These are phyloP conservation scores for Diutina siamensis DNA, from an alignment of 1,139 yeast genomes.

Conservation along the genomic window DNA sequence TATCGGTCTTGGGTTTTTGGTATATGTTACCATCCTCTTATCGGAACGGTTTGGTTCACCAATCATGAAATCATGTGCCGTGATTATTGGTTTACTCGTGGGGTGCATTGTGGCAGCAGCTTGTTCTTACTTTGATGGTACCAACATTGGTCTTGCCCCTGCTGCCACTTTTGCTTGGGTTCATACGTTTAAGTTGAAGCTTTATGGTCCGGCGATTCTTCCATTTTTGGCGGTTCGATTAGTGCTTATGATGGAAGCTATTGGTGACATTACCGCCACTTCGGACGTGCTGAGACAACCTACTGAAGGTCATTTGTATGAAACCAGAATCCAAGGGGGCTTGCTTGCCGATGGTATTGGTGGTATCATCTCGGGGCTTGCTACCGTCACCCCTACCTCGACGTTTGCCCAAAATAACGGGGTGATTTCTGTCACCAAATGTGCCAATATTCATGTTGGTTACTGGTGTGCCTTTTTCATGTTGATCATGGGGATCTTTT, in stretches of 20 bases:
- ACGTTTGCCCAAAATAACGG: slow-evolving; percentile 95
- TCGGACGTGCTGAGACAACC: slow-evolving; percentile 79
- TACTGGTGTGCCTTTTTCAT: slow-evolving; percentile 83
- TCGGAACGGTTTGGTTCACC: slow-evolving; percentile 88
- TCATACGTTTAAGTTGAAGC: slow-evolving; percentile 59
- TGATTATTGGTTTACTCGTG: slow-evolving; percentile 66
- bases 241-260: slow-evolving; percentile 79
- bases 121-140: slow-evolving; percentile 61
- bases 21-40: slow-evolving; percentile 56
- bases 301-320: slow-evolving; percentile 70
- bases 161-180: slow-evolving; percentile 81
- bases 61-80: slow-evolving; percentile 87
- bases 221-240: slow-evolving; percentile 77
- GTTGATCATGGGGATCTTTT: slow-evolving; percentile 73
- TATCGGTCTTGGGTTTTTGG: slow-evolving; percentile 78
- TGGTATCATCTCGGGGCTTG: slow-evolving; percentile 62
- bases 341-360: slow-evolving; percentile 69
- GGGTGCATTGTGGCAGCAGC: slow-evolving; percentile 93
- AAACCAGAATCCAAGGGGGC: slow-evolving; percentile 86
- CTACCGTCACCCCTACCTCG: slow-evolving; percentile 76
- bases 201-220: slow-evolving; percentile 78
- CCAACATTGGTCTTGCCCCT: slow-evolving; percentile 56
- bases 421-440: slow-evolving; percentile 80
- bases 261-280: slow-evolving; percentile 89
- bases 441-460: slow-evolving; percentile 80